phyloP scores from a whole-genome alignment of 2,329 filamentous ascomycete genomes.

The Trichoderma hamatum region DNA sequence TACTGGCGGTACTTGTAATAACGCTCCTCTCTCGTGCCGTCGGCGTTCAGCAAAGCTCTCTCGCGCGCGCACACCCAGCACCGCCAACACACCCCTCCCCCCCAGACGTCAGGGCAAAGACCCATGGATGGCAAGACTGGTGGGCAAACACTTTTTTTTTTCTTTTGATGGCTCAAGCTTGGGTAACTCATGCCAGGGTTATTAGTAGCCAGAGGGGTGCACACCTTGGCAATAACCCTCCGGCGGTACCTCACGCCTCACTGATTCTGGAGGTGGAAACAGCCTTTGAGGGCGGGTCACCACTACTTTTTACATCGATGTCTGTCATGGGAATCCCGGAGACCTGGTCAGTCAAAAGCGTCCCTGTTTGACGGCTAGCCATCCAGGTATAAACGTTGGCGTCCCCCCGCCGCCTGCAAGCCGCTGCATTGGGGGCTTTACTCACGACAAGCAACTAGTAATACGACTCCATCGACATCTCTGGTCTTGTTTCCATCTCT shows the following conservation, averaged over 20 bases:
- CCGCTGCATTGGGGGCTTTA: slow-evolving; percentile 25
- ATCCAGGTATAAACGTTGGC: slow-evolving; percentile 24
- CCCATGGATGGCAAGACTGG: slow-evolving; percentile 9
- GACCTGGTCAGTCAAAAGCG: slow-evolving; percentile 25
- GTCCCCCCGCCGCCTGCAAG: slow-evolving; percentile 25
- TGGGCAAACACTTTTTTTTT: slow-evolving; percentile 1
- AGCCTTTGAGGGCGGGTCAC: slow-evolving; percentile 21
- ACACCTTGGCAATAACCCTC: neutral
- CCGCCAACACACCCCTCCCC: neutral
- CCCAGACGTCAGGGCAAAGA: slow-evolving; percentile 15
- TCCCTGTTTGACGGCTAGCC: slow-evolving; percentile 20
- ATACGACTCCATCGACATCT: slow-evolving; percentile 1
- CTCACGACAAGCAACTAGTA: slow-evolving; percentile 8
- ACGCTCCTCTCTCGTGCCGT: neutral
- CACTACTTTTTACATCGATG: slow-evolving; percentile 23
- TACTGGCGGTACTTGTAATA: neutral
- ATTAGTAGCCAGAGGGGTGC: neutral
- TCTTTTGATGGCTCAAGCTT: neutral
- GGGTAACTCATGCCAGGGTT: neutral
- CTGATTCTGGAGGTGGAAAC: slow-evolving; percentile 15
- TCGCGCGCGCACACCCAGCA: neutral
- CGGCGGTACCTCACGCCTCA: slow-evolving; percentile 22
- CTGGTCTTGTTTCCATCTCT: neutral
- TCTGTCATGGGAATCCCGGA: slow-evolving; percentile 26
- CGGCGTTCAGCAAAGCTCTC: neutral